A percentile compares a stretch with the other conserved stretches of the same genome.
Conservation (phyloP, 2,329 filamentous ascomycete species). For the Colletotrichum sp. region DNA sequence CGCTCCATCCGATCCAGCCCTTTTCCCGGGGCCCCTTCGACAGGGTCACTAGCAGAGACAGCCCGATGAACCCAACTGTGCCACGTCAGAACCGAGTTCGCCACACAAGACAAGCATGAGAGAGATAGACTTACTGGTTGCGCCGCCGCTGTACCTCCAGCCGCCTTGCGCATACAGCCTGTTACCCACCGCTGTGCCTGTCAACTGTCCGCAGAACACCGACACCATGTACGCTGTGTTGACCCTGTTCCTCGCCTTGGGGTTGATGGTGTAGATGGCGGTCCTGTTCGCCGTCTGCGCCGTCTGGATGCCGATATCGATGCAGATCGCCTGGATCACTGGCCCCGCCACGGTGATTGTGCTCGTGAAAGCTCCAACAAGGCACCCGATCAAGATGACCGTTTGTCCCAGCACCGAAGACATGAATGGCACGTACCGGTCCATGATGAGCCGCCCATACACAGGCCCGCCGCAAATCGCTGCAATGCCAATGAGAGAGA, state of each 20-base stretch:
- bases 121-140: slow-evolving; percentile 35
- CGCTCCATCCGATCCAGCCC: slow-evolving; percentile 21
- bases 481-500: slow-evolving; percentile 77
- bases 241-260: slow-evolving; percentile 74
- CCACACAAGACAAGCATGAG: background rate
- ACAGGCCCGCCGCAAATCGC: slow-evolving; percentile 72
- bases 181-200: slow-evolving; percentile 68
- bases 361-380: slow-evolving; percentile 73
- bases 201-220: slow-evolving; percentile 77
- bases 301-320: slow-evolving; percentile 76
- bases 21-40: slow-evolving; percentile 17
- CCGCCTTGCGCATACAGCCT: slow-evolving; percentile 56
- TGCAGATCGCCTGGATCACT: slow-evolving; percentile 71
- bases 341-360: slow-evolving; percentile 71
- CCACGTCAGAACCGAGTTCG: background rate
- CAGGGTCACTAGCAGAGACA: slow-evolving; percentile 17
- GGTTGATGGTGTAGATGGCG: slow-evolving; percentile 73
- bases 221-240: slow-evolving; percentile 85
- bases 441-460: slow-evolving; percentile 73
- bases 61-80: slow-evolving; percentile 19
- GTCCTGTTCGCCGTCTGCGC: slow-evolving; percentile 76
- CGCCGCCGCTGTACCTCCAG: slow-evolving; percentile 53
- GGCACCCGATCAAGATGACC: slow-evolving; percentile 65
- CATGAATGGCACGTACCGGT: slow-evolving; percentile 71
- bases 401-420: slow-evolving; percentile 67